Evolutionary conservation across 192 early-diverging fungal species (phyloP), one percentile per base, ranked within the genome.

Genomic region (Kappamyces sp.): DNA sequence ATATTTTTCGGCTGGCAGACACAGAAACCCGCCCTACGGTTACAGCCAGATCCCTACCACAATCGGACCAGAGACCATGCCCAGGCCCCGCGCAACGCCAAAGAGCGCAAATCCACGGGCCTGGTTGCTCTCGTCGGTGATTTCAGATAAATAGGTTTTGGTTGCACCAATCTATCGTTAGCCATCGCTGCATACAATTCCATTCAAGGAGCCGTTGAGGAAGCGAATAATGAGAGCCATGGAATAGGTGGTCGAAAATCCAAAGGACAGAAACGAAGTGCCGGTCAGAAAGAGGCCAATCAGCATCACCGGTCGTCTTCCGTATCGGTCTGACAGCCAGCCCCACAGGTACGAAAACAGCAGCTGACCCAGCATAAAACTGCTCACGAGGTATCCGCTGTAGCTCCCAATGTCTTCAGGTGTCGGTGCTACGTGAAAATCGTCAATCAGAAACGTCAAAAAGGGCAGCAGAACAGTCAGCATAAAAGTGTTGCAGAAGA

Each of bases 321-420:
- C 57, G 86, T 86, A 64, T 78, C 78, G 72, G 60, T 91, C 89
- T 2, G 84, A 86, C 33, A 87, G 62, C 12, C 59, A 61, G 30
- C 84, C 84, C 89, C 89, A 91, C n/a, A 77, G 62, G 63, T 86
- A 84, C 1, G 79, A 54, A 15, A 43, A 59, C 30, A 66, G 33
- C 30, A 64, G 32, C 32, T 60, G 65, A 0, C 39, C 49, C 9
- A 63, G 41, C 61, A 63, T 63, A 35, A 59, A 63, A 41, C 51
- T 57, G 12, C 32, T 31, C 14, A 63, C 51, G 5, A 63, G 33
- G 54, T 63, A 63, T 22, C 83, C 81, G 40, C 72, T 76, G 62
- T 86, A 91, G 53, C 78, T 78, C 12, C 85, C 87, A 54, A 89
- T 84, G 31, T 87, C 82, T 29, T 88, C 83, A 53, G 83, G 79